These are phyloP conservation scores for Colletotrichum sp. DNA, from an alignment of 2,329 filamentous ascomycete species.

Conservation along the genomic window DNA sequence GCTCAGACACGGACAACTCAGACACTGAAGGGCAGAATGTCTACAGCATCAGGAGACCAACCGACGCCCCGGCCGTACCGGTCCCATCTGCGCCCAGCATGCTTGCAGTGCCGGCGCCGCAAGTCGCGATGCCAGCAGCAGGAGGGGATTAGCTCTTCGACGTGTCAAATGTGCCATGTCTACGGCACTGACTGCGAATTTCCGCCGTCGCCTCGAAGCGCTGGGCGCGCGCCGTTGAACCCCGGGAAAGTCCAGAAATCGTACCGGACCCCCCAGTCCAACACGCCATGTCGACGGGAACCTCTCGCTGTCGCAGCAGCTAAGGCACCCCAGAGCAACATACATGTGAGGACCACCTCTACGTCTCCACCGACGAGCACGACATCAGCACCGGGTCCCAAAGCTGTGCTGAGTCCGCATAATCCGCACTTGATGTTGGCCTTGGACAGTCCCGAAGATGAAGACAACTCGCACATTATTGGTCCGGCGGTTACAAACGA, in stretches of 20 bases:
- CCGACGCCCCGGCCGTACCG: conserved; percentile 54
- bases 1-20: background rate
- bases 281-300: conserved; percentile 5
- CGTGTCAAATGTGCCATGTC: conserved; percentile 62
- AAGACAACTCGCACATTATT: conserved; percentile 57
- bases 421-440: conserved; percentile 26
- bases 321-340: background rate
- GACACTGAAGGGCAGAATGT: background rate
- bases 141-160: conserved; percentile 55
- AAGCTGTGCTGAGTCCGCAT: background rate
- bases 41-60: background rate
- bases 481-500: conserved; percentile 64
- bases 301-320: conserved; percentile 4
- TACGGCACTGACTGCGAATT: conserved; percentile 63
- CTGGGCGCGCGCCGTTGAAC: conserved; percentile 11
- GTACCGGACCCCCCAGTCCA: conserved; percentile 2
- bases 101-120: conserved; percentile 61
- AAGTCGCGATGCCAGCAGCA: conserved; percentile 61
- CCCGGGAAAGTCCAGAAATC: conserved; percentile 17
- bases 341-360: background rate
- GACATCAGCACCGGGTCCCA: conserved; percentile 6
- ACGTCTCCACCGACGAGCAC: conserved; percentile 5
- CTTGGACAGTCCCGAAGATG: conserved; percentile 35
- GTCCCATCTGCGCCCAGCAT: conserved; percentile 65
- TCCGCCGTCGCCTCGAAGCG: conserved; percentile 30